Percentiles rank a stretch among this genome's conserved stretches.
Evolutionary conservation across 2,329 filamentous ascomycete species (phyloP).

Genomic region (Colletotrichum sojae): DNA sequence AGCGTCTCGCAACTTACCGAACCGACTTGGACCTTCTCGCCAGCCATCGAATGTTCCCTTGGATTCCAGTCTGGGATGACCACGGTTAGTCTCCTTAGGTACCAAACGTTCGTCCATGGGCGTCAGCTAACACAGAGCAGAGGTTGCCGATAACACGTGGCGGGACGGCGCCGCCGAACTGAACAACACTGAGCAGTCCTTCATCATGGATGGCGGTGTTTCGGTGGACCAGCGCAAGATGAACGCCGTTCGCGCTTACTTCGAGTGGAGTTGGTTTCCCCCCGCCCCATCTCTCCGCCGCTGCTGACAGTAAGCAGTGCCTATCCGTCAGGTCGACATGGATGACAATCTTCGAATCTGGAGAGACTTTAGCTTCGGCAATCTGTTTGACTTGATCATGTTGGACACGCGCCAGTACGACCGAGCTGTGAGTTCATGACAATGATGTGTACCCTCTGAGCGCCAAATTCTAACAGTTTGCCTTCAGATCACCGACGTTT

Average conservation of each 20-base stretch:
- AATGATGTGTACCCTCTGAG: background rate
- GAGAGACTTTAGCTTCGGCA: conserved; percentile 76
- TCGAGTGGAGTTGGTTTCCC: conserved; percentile 66
- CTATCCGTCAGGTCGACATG: conserved; percentile 70
- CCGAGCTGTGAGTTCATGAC: conserved; percentile 50
- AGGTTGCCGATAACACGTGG: conserved; percentile 76
- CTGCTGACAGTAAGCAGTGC: conserved; percentile 17
- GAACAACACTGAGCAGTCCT: conserved; percentile 78
- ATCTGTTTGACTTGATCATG: conserved; percentile 76
- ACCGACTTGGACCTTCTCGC: conserved; percentile 58
- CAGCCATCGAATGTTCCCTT: conserved; percentile 57
- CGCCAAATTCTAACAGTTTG: background rate
- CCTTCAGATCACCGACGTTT: conserved; percentile 52
- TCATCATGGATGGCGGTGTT: conserved; percentile 70
- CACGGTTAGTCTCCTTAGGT: conserved; percentile 58
- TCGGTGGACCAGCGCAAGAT: conserved; percentile 81
- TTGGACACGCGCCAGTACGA: conserved; percentile 80
- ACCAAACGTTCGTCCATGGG: no score
- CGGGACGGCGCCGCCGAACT: conserved; percentile 71
- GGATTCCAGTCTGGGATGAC: conserved; percentile 63
- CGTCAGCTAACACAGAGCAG: conserved; percentile 43
- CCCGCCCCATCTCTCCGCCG: no score
- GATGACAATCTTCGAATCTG: conserved; percentile 79
- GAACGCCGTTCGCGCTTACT: conserved; percentile 80
- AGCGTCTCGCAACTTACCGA: conserved; percentile 57